phyloP scores from a whole-genome alignment of 352 stramenopile genomes.

The Phytophthora pseudosyringae region DNA sequence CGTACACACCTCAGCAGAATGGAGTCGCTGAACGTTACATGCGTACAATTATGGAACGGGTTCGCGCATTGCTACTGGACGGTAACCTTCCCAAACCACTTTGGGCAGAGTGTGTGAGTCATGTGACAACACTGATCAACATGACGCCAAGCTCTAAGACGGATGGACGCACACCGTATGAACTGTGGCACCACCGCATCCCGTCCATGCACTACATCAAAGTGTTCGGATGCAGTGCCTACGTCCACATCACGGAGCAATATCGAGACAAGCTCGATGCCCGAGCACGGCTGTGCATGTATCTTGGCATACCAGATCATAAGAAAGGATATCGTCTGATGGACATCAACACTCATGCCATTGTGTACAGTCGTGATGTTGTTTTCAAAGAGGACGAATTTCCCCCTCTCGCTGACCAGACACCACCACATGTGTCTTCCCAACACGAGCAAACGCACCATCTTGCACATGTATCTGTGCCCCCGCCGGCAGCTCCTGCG shows the following conservation, averaged over 20 bases:
- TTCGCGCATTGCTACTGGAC: conserved; percentile 7
- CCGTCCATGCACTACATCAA: conserved; percentile 11
- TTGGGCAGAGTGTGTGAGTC: conserved; percentile 9
- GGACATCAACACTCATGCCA: conserved; percentile 4
- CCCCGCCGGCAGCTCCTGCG: not conserved
- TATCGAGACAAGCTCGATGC: not conserved
- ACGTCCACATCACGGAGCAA: not conserved
- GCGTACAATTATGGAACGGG: conserved; percentile 21
- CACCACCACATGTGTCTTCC: too few relatives aligned
- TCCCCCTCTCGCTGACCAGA: not conserved
- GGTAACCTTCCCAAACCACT: not conserved
- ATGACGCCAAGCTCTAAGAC: conserved; percentile 3
- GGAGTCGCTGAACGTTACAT: conserved; percentile 2
- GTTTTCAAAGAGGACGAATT: conserved; percentile 5
- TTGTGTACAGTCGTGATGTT: conserved; percentile 22
- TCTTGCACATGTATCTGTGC: not conserved
- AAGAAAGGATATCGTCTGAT: conserved; percentile 10
- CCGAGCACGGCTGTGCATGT: not conserved
- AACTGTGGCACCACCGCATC: conserved; percentile 6
- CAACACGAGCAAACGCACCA: not conserved
- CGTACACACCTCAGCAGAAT: too few relatives aligned
- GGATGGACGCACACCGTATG: not conserved
- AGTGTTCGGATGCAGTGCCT: conserved; percentile 3
- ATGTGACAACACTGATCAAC: conserved; percentile 20
- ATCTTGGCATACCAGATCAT: conserved; percentile 3